Evolutionary conservation across 2,329 filamentous ascomycete species (phyloP).

Genomic region (Rutstroemia sp.): DNA sequence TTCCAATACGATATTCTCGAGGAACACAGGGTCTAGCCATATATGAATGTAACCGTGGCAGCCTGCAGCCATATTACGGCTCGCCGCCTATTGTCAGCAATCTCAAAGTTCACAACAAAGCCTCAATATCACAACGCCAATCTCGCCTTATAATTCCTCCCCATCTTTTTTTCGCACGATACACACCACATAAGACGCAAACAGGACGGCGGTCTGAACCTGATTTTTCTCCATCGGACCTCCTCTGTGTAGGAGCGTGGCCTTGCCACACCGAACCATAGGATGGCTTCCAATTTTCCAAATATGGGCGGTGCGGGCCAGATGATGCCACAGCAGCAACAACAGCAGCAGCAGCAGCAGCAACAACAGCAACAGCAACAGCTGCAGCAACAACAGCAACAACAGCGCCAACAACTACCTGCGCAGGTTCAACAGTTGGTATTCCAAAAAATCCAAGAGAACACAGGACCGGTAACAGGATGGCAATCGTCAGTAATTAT

Average conservation of each 20-base stretch:
- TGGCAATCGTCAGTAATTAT: too few relatives aligned
- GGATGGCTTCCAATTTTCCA: constrained; percentile 29
- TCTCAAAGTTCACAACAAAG: constrained; percentile 10
- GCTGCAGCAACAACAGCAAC: neutral
- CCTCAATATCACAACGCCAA: neutral
- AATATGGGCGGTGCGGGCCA: constrained; percentile 24
- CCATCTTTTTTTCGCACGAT: constrained; percentile 7
- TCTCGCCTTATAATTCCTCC: constrained; percentile 1
- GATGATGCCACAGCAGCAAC: constrained; percentile 25
- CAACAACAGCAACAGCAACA: neutral
- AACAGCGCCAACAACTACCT: too few relatives aligned
- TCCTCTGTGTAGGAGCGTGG: constrained; percentile 22
- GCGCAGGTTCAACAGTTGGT: too few relatives aligned
- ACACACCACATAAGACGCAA: constrained; percentile 1
- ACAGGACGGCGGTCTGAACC: constrained; percentile 13
- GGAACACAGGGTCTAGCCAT: constrained; percentile 22
- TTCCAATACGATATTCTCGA: constrained; percentile 17
- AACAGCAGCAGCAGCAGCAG: constrained; percentile 7
- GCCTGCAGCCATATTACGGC: constrained; percentile 23
- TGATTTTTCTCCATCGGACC: constrained; percentile 14
- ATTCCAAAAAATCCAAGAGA: too few relatives aligned
- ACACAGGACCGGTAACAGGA: too few relatives aligned
- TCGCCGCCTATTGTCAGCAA: constrained; percentile 23
- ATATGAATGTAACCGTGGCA: constrained; percentile 25
- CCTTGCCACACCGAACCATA: constrained; percentile 19